phyloP scores from a whole-genome alignment of 768 basidiomycete genomes.

The Boletus coccyginus region DNA sequence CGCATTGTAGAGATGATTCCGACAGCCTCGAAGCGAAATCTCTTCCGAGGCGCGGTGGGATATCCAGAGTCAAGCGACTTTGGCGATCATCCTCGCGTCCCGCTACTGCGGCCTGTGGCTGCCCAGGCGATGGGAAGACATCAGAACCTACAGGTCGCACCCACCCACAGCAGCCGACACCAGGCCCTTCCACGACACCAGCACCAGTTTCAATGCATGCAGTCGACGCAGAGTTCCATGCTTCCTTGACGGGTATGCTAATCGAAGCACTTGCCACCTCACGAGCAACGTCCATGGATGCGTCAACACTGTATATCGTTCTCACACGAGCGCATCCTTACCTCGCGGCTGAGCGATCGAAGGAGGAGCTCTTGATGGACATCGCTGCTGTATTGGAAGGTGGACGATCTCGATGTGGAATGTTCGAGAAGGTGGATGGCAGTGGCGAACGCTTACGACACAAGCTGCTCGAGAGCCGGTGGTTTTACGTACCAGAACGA shows the following conservation, averaged over 20 bases:
- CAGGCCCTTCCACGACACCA: not conserved
- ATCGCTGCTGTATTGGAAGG: conserved; percentile 50
- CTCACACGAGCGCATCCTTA: conserved; percentile 54
- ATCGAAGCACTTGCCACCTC: conserved; percentile 72
- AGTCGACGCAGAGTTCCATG: conserved; percentile 25
- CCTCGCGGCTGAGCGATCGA: conserved; percentile 36
- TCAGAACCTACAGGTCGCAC: not conserved
- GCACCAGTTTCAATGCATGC: conserved; percentile 14
- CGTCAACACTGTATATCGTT: conserved; percentile 49
- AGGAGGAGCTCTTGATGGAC: conserved; percentile 46
- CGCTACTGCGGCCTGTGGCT: not conserved
- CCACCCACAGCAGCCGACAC: not conserved
- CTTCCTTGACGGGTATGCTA: conserved; percentile 61
- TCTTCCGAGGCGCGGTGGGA: not conserved
- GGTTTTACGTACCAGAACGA: conserved; percentile 75
- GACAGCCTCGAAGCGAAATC: not conserved
- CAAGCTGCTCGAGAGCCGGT: conserved; percentile 49
- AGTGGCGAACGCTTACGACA: conserved; percentile 52
- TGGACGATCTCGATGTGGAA: conserved; percentile 46
- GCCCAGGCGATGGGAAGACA: conserved; percentile 3
- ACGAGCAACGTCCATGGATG: conserved; percentile 63
- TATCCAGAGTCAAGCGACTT: not conserved
- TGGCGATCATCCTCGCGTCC: conserved; percentile 11
- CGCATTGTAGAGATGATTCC: not conserved
- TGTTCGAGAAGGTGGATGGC: conserved; percentile 73